These are phyloP conservation scores for Hsuehochloa calcarea DNA, from an alignment of 176 grass and related monocot genomes.

Conservation along the genomic window DNA sequence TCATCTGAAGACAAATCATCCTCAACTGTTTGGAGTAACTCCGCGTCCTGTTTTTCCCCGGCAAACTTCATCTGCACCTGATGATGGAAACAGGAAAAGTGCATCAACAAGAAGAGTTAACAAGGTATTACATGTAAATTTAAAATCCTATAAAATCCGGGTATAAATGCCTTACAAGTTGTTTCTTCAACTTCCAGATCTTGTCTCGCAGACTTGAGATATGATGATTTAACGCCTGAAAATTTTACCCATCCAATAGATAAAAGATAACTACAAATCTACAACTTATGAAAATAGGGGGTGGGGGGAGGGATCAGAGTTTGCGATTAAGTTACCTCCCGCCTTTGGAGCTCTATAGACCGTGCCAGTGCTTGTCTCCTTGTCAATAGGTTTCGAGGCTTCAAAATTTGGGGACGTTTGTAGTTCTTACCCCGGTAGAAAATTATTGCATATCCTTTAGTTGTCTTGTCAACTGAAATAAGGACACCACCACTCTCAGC, in stretches of 20 bases:
- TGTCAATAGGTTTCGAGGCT: conserved; percentile 68
- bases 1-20: conserved; percentile 39
- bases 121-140: neutral
- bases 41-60: conserved; percentile 18
- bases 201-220: conserved; percentile 60
- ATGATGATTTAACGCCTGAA: conserved; percentile 81
- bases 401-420: conserved; percentile 65
- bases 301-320: neutral
- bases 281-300: neutral
- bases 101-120: conserved; percentile 2
- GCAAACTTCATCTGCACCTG: conserved; percentile 59
- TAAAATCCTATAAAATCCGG: neutral
- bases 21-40: conserved; percentile 45
- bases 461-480: conserved; percentile 93
- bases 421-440: conserved; percentile 95
- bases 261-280: conserved; percentile 6
- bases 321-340: conserved; percentile 60
- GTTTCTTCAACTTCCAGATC: conserved; percentile 71
- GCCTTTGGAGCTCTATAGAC: conserved; percentile 92
- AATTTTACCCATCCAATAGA: conserved; percentile 12
- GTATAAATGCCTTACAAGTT: conserved; percentile 56
- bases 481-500: conserved; percentile 91
- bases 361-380: conserved; percentile 75
- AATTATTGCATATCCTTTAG: conserved; percentile 83
- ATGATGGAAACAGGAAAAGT: neutral